Conservation (phyloP, 2,329 filamentous ascomycete genomes). For the Fusarium virguliforme region DNA sequence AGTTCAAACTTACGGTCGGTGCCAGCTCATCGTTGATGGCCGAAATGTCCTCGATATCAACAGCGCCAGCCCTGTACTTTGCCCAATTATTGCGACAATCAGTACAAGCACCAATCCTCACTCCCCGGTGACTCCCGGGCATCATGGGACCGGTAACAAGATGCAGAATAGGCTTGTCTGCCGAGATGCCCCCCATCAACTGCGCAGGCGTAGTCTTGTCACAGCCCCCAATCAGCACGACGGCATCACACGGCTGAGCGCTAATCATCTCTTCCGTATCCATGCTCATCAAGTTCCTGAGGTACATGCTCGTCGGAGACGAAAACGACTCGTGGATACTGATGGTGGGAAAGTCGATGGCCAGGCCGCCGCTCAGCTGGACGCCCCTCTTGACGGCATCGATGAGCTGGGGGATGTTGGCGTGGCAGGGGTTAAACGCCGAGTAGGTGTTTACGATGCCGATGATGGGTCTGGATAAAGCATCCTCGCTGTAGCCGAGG, state of each 20-base stretch:
- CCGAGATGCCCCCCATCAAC: slow-evolving; percentile 82
- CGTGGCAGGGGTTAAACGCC: slow-evolving; percentile 82
- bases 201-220: slow-evolving; percentile 84
- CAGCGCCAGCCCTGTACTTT: slow-evolving; percentile 73
- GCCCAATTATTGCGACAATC: slow-evolving; percentile 85
- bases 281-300: slow-evolving; percentile 84
- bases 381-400: slow-evolving; percentile 80
- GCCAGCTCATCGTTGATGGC: slow-evolving; percentile 81
- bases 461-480: slow-evolving; percentile 79
- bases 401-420: slow-evolving; percentile 79
- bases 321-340: slow-evolving; percentile 80
- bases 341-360: slow-evolving; percentile 82
- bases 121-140: slow-evolving; percentile 77
- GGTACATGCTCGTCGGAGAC: slow-evolving; percentile 81
- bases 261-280: slow-evolving; percentile 85
- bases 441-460: slow-evolving; percentile 83
- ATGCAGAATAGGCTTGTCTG: slow-evolving; percentile 79
- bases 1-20: slow-evolving; percentile 70
- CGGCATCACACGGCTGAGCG: slow-evolving; percentile 79
- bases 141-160: slow-evolving; percentile 83
- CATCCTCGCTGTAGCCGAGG: slow-evolving; percentile 80
- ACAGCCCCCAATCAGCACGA: slow-evolving; percentile 80
- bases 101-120: slow-evolving; percentile 79
- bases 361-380: slow-evolving; percentile 76
- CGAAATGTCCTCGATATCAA: slow-evolving; percentile 81